A percentile compares a stretch with the other conserved stretches of the same genome.
These are phyloP conservation scores for Raffaelea ambrosiae DNA, from an alignment of 2,329 filamentous ascomycete species.

Conservation along the genomic window DNA sequence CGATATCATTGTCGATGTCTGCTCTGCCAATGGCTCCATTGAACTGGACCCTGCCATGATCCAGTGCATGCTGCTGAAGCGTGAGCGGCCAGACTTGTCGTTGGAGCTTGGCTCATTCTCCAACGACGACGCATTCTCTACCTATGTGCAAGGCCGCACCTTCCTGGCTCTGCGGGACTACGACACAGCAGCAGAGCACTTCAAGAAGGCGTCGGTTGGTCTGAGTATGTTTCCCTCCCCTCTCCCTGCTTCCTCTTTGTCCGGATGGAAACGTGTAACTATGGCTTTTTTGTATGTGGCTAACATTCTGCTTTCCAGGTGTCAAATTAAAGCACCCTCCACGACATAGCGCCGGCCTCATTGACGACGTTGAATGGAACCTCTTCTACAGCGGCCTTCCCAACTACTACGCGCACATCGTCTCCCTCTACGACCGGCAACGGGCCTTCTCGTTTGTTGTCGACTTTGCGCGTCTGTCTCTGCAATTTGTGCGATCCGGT, in stretches of 20 bases:
- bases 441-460: constrained; percentile 73
- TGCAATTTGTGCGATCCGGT: constrained; percentile 47
- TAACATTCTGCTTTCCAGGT: constrained; percentile 24
- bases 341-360: constrained; percentile 54
- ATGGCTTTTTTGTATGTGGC: background rate
- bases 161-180: constrained; percentile 66
- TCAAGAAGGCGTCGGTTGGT: constrained; percentile 74
- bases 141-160: constrained; percentile 78
- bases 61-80: constrained; percentile 53
- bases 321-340: constrained; percentile 36
- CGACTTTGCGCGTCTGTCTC: constrained; percentile 69
- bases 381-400: constrained; percentile 64
- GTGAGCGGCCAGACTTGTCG: constrained; percentile 51
- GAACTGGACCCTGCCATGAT: constrained; percentile 53
- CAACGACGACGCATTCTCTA: constrained; percentile 52
- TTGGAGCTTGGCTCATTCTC: constrained; percentile 48
- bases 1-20: constrained; percentile 58
- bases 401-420: constrained; percentile 80
- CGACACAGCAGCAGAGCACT: constrained; percentile 62
- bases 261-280: too few species aligned
- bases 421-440: constrained; percentile 69
- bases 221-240: constrained; percentile 54
- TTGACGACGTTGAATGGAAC: constrained; percentile 68
- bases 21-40: constrained; percentile 55
- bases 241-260: background rate